Evolutionary conservation across 2,329 filamentous ascomycete species (phyloP).

Genomic region (Dactylellina parvicollis): DNA sequence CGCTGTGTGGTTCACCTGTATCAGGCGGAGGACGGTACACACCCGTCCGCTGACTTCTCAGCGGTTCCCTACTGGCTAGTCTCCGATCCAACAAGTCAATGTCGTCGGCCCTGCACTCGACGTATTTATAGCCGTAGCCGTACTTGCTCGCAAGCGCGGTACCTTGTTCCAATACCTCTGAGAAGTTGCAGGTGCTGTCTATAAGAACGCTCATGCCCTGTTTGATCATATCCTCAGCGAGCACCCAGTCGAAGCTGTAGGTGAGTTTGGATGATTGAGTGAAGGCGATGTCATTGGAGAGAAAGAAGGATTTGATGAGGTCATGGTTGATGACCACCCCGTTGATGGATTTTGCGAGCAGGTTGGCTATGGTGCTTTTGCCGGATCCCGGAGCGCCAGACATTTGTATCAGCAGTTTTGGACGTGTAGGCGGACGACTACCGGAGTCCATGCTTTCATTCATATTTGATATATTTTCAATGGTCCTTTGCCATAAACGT

Average conservation of each 20-base stretch:
- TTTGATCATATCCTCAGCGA: conserved; percentile 60
- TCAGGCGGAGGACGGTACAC: conserved; percentile 58
- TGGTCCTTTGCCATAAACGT: too few species aligned
- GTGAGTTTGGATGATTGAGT: conserved; percentile 59
- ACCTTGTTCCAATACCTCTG: conserved; percentile 59
- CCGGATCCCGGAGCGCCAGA: conserved; percentile 62
- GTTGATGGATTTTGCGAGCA: conserved; percentile 58
- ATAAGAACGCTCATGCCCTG: conserved; percentile 61
- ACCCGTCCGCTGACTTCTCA: conserved; percentile 60
- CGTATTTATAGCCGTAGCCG: conserved; percentile 58
- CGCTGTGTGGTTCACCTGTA: conserved; percentile 20
- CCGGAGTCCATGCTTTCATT: too few species aligned
- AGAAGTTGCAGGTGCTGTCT: conserved; percentile 62
- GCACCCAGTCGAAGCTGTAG: conserved; percentile 61
- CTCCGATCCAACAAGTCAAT: conserved; percentile 59
- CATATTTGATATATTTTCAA: too few species aligned
- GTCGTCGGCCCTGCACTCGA: conserved; percentile 60
- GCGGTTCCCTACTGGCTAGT: conserved; percentile 56
- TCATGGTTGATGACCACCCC: conserved; percentile 62
- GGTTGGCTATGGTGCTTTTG: conserved; percentile 61
- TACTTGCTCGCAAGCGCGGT: conserved; percentile 58
- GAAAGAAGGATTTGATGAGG: conserved; percentile 60
- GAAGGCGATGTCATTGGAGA: conserved; percentile 59
- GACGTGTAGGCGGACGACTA: too few species aligned
- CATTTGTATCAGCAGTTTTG: conserved; percentile 60